A percentile compares a stretch with the other conserved stretches of the same genome.
These are phyloP conservation scores for Rhodotorula sp. DNA, from an alignment of 1,284 basidiomycete genomes.

Conservation along the genomic window DNA sequence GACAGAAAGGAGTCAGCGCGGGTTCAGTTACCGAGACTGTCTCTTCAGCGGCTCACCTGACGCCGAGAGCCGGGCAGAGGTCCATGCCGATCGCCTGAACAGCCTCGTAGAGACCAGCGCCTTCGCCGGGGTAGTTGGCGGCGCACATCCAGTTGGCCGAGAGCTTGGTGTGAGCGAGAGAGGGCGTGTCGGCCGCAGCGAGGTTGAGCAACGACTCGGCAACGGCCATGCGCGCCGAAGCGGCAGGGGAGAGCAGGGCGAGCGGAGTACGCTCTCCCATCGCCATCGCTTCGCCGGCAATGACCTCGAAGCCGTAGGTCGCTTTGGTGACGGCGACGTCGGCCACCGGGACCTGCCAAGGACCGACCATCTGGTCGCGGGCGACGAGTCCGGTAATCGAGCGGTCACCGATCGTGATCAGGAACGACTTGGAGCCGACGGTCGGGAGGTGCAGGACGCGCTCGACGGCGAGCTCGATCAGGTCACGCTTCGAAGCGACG, in stretches of 20 bases:
- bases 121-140: constrained; percentile 73
- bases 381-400: constrained; percentile 91
- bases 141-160: constrained; percentile 99
- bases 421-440: constrained; percentile 93
- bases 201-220: constrained; percentile 92
- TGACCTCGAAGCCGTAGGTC: constrained; percentile 83
- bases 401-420: constrained; percentile 97
- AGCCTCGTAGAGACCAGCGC: constrained; percentile 85
- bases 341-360: constrained; percentile 96
- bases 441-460: constrained; percentile 87
- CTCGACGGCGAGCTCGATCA: constrained; percentile 63
- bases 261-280: constrained; percentile 95
- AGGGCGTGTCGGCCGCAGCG: constrained; percentile 72
- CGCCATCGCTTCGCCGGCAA: constrained; percentile 92
- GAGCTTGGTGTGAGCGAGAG: constrained; percentile 78
- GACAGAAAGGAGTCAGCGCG: background rate
- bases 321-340: constrained; percentile 95
- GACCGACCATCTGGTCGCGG: constrained; percentile 98
- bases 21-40: background rate
- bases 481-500: constrained; percentile 44
- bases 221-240: constrained; percentile 93
- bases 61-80: constrained; percentile 87
- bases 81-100: constrained; percentile 91
- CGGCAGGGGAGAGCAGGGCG: constrained; percentile 80
- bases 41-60: constrained; percentile 53